These are phyloP conservation scores for Claviceps pusilla DNA, from an alignment of 2,329 filamentous ascomycete species.

Conservation along the genomic window DNA sequence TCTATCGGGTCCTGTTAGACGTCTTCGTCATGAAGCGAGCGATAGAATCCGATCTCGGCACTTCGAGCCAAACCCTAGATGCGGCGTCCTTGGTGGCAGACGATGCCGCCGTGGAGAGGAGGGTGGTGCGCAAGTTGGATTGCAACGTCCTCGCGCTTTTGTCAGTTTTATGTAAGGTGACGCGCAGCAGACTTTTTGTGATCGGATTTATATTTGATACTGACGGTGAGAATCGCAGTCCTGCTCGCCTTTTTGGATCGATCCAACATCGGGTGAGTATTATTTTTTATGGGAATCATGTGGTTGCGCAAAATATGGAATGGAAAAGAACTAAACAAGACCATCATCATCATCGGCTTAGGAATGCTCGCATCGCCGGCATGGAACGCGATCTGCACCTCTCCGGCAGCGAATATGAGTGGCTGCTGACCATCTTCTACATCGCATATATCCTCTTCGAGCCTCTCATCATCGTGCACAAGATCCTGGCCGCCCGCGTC, in stretches of 20 bases:
- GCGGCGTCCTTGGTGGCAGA: not conserved
- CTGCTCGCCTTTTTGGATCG: slow-evolving; percentile 10
- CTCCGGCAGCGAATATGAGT: slow-evolving; percentile 9
- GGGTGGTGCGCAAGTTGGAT: slow-evolving; percentile 2
- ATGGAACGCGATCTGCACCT: slow-evolving; percentile 10
- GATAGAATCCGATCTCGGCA: not conserved
- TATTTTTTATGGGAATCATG: not conserved
- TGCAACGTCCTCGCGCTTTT: not conserved
- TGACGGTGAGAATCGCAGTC: slow-evolving; percentile 1
- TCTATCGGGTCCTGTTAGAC: too few relatives aligned
- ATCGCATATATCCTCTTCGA: slow-evolving; percentile 9
- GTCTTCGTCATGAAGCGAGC: not conserved
- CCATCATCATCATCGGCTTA: not conserved
- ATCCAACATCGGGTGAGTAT: slow-evolving; percentile 9
- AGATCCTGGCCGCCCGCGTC: slow-evolving; percentile 3
- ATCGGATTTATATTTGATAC: not conserved
- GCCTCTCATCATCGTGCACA: slow-evolving; percentile 6
- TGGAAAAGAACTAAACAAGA: not conserved
- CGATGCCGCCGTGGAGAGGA: slow-evolving; percentile 1
- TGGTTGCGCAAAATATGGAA: not conserved
- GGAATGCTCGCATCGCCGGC: slow-evolving; percentile 11
- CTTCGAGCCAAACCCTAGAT: not conserved
- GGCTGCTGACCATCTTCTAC: slow-evolving; percentile 13
- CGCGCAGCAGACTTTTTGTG: not conserved
- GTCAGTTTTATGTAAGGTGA: not conserved